A percentile compares a stretch with the other conserved stretches of the same genome.
These are phyloP conservation scores for Phytopythium kandeliae DNA, from an alignment of 352 stramenopile species.

Conservation along the genomic window DNA sequence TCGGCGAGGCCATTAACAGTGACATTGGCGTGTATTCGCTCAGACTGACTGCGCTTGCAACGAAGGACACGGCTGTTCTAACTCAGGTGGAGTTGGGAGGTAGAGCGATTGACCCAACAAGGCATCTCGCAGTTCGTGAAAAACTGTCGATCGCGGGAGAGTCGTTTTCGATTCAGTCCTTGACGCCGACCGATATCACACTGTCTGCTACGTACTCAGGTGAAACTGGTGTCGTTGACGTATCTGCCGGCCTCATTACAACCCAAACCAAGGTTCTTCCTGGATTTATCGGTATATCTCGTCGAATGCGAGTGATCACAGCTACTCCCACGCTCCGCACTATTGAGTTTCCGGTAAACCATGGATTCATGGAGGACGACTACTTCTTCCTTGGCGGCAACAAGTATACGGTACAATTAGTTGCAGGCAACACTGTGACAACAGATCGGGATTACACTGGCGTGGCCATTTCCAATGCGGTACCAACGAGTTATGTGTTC, in stretches of 20 bases:
- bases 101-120: conserved; percentile 47
- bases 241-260: conserved; percentile 48
- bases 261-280: conserved; percentile 41
- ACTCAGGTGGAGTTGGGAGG: conserved; percentile 36
- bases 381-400: conserved; percentile 34
- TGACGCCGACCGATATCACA: conserved; percentile 40
- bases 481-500: conserved; percentile 38
- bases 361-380: conserved; percentile 23
- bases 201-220: conserved; percentile 19
- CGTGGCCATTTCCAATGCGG: conserved; percentile 18
- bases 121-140: conserved; percentile 58
- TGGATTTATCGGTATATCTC: conserved; percentile 37
- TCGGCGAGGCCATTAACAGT: conserved; percentile 31
- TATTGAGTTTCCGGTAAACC: conserved; percentile 37
- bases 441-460: conserved; percentile 28
- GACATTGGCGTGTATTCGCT: conserved; percentile 62
- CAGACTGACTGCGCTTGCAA: conserved; percentile 35
- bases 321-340: conserved; percentile 16
- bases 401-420: conserved; percentile 26
- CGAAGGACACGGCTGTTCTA: conserved; percentile 20
- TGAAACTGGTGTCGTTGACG: conserved; percentile 8
- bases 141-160: conserved; percentile 25
- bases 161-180: conserved; percentile 34
- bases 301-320: conserved; percentile 39
- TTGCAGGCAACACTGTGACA: conserved; percentile 22